Evolutionary conservation across 257 asterid species (phyloP).

Genomic region (Fraxinus americana): DNA sequence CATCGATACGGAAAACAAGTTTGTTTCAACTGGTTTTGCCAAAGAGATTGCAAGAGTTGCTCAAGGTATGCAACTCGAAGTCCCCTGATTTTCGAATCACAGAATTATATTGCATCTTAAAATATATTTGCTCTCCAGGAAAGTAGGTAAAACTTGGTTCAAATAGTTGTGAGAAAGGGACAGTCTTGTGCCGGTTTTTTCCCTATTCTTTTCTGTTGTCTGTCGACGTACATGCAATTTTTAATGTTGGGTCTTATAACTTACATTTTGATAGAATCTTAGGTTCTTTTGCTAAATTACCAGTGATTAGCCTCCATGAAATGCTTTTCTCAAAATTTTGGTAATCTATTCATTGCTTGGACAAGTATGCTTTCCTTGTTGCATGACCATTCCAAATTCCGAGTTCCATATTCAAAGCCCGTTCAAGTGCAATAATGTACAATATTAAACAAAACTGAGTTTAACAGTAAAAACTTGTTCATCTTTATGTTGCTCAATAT

Average conservation of each 20-base stretch:
- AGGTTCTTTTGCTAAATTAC: no score
- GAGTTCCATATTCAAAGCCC: background rate
- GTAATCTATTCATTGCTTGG: background rate
- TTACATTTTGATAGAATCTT: no score
- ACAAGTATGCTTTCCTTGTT: background rate
- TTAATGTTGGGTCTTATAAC: background rate
- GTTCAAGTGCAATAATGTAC: no score
- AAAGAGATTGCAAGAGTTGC: conserved; percentile 97
- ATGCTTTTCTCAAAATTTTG: background rate
- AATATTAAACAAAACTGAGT: background rate
- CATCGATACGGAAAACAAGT: conserved; percentile 65
- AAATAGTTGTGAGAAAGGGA: background rate
- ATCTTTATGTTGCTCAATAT: no score
- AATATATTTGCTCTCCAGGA: conserved; percentile 29
- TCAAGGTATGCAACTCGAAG: conserved; percentile 56
- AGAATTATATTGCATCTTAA: background rate
- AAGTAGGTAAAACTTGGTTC: conserved; percentile 41
- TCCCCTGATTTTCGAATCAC: background rate
- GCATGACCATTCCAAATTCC: background rate
- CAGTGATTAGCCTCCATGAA: background rate
- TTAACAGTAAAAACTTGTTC: no score
- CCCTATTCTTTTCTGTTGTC: background rate
- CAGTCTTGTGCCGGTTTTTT: background rate
- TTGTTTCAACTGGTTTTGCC: conserved; percentile 95
- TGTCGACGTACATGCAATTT: background rate